Evolutionary conservation across 805 yeast genomes (phyloP).

Genomic region (Starmerella lactis-condensi): DNA sequence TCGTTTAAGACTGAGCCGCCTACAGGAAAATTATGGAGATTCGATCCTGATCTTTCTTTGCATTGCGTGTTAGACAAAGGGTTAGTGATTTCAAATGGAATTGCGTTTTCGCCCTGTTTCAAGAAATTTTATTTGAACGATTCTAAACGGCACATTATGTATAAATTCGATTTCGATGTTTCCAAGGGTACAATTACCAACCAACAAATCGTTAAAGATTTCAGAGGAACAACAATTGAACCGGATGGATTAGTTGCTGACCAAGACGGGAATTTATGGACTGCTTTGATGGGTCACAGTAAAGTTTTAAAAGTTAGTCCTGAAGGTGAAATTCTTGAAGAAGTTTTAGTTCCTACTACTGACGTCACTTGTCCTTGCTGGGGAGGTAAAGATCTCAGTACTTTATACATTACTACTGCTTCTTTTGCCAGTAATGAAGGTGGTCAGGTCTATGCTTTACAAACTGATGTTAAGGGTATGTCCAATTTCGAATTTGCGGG

Average conservation of each 20-base stretch:
- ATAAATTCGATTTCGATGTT: conserved; percentile 29
- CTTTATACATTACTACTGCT: conserved; percentile 20
- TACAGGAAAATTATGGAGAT: conserved; percentile 23
- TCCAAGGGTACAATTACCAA: conserved; percentile 24
- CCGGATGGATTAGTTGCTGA: conserved; percentile 19
- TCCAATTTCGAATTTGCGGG: conserved; percentile 20
- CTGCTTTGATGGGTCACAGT: conserved; percentile 17
- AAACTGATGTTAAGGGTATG: conserved; percentile 18
- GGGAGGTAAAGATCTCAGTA: conserved; percentile 22
- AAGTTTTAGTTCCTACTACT: conserved; percentile 15
- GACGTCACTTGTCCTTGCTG: conserved; percentile 23
- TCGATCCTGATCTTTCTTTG: conserved; percentile 22
- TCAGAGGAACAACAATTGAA: conserved; percentile 15
- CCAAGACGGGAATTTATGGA: conserved; percentile 18
- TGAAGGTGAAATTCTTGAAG: conserved; percentile 18
- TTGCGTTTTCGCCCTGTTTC: conserved; percentile 33
- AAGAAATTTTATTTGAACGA: conserved; percentile 35
- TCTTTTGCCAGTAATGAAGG: conserved; percentile 17
- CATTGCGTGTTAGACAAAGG: conserved; percentile 18
- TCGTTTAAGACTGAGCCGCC: conserved; percentile 18
- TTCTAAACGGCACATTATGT: conserved; percentile 31
- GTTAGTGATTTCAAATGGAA: conserved; percentile 36
- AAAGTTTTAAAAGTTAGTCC: conserved; percentile 17
- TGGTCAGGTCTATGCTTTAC: conserved; percentile 21
- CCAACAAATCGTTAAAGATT: conserved; percentile 15